phyloP scores from a whole-genome alignment of 176 grass and related monocot genomes.

The Stipa capillata region DNA sequence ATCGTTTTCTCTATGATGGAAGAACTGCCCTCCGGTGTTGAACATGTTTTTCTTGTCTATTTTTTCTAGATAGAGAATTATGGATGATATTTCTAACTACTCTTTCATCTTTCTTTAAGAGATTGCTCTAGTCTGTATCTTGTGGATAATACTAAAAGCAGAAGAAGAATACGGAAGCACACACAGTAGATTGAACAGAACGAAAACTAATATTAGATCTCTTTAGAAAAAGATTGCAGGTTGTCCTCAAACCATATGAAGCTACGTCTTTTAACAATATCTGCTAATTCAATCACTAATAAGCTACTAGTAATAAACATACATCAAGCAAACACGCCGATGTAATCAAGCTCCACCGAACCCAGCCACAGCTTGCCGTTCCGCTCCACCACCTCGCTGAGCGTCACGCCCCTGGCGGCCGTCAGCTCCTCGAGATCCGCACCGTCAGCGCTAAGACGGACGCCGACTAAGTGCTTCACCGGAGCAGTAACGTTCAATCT shows the following conservation, averaged over 20 bases:
- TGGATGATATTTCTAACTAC: too few relatives aligned
- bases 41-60: too few relatives aligned
- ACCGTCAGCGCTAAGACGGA: conserved; percentile 14
- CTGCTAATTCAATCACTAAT: background rate
- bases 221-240: background rate
- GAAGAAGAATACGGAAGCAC: too few relatives aligned
- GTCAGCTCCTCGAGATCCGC: conserved; percentile 16
- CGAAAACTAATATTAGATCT: background rate
- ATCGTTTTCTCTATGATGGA: too few relatives aligned
- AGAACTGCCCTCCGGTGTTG: too few relatives aligned
- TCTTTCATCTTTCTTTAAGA: too few relatives aligned
- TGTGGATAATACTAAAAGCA: too few relatives aligned
- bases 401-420: conserved; percentile 7
- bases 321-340: conserved; percentile 2
- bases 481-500: background rate
- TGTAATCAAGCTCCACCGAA: conserved; percentile 39
- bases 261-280: background rate
- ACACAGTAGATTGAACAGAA: background rate
- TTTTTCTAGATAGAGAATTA: too few relatives aligned
- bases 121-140: too few relatives aligned
- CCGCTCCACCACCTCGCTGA: conserved; percentile 45
- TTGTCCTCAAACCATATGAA: background rate
- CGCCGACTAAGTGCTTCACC: conserved; percentile 17
- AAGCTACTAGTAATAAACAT: background rate
- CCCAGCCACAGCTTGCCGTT: conserved; percentile 44